Evolutionary conservation across 108 stramenopile genomes (phyloP).

Genomic region (Chaetoceros tenuissimus): DNA sequence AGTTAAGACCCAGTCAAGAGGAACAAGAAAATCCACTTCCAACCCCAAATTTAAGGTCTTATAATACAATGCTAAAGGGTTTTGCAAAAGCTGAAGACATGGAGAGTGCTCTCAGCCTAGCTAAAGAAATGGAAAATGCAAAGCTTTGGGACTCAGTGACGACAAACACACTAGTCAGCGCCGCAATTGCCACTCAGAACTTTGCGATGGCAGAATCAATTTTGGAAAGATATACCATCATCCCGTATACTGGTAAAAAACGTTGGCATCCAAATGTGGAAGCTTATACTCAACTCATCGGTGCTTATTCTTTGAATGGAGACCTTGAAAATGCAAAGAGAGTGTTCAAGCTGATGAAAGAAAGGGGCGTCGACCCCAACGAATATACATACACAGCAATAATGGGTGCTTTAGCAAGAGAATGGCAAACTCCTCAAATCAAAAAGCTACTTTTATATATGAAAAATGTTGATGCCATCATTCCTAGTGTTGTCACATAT

Average conservation of each 20-base stretch:
- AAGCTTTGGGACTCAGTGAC: constrained; percentile 71
- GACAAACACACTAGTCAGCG: constrained; percentile 74
- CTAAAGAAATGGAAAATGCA: constrained; percentile 28
- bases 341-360: constrained; percentile 47
- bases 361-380: constrained; percentile 49
- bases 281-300: constrained; percentile 72
- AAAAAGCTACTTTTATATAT: constrained; percentile 51
- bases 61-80: constrained; percentile 75
- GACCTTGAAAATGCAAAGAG: constrained; percentile 43
- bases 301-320: constrained; percentile 59
- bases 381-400: constrained; percentile 70
- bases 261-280: constrained; percentile 69
- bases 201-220: constrained; percentile 58
- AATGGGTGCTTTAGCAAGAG: constrained; percentile 56
- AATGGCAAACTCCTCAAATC: constrained; percentile 43
- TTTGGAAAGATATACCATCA: constrained; percentile 31
- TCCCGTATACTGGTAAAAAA: neutral
- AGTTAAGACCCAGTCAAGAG: constrained; percentile 7
- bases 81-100: constrained; percentile 39
- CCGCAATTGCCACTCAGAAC: constrained; percentile 43
- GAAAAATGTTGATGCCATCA: constrained; percentile 12
- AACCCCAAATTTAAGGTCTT: constrained; percentile 51
- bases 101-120: constrained; percentile 30
- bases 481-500: constrained; percentile 29
- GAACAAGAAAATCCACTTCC: constrained; percentile 17